phyloP scores from a whole-genome alignment of 495 filamentous ascomycete species.

The Letharia lupina region DNA sequence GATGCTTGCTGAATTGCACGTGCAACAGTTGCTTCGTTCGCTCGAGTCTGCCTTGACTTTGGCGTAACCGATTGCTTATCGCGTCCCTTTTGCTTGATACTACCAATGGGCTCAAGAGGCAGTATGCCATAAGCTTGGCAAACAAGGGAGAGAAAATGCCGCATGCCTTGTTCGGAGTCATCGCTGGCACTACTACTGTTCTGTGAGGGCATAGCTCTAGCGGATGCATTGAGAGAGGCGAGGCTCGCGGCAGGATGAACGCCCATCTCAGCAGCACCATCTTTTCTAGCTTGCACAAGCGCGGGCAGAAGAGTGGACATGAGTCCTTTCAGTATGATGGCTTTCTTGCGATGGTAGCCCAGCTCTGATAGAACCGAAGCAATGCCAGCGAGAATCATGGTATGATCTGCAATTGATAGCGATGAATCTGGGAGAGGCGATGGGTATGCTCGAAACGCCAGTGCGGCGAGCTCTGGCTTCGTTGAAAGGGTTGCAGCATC shows the following conservation, averaged over 20 bases:
- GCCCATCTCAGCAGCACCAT: constrained; percentile 87
- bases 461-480: constrained; percentile 58
- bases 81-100: background rate
- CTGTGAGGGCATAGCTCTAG: constrained; percentile 1
- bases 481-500: constrained; percentile 32
- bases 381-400: constrained; percentile 74
- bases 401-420: constrained; percentile 58
- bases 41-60: constrained; percentile 2
- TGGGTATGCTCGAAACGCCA: constrained; percentile 67
- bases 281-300: constrained; percentile 83
- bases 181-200: background rate
- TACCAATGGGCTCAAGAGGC: background rate
- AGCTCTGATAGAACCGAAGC: constrained; percentile 69
- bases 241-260: constrained; percentile 88
- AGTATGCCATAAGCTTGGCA: constrained; percentile 27
- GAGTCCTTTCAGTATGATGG: constrained; percentile 74
- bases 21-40: constrained; percentile 41
- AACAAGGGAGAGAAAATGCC: constrained; percentile 23
- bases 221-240: constrained; percentile 42
- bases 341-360: constrained; percentile 77
- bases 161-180: constrained; percentile 22
- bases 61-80: constrained; percentile 13
- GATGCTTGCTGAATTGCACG: constrained; percentile 45
- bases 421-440: constrained; percentile 43
- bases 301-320: constrained; percentile 73